These are phyloP conservation scores for Discostella pseudostelligera DNA, from an alignment of 108 stramenopile genomes.

Conservation along the genomic window DNA sequence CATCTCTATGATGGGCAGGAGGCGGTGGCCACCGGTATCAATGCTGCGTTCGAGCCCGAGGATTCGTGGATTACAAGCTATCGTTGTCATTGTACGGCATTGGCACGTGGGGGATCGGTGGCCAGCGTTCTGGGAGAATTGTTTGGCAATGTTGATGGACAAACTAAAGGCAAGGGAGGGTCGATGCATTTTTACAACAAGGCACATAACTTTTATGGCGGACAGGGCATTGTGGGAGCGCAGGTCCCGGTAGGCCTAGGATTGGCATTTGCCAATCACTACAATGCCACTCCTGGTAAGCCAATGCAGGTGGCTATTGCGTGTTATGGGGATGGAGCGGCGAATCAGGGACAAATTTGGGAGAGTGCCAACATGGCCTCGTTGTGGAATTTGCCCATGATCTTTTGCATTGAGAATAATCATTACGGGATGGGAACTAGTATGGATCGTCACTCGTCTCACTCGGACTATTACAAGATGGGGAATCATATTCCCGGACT, in stretches of 20 bases:
- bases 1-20: conserved; percentile 99
- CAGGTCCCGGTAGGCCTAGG: conserved; percentile 99
- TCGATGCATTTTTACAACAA: conserved; percentile 99
- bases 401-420: conserved; percentile 99
- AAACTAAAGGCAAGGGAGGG: conserved; percentile 95
- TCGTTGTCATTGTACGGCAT: conserved; percentile 96
- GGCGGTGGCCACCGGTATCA: conserved; percentile 96
- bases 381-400: conserved; percentile 97
- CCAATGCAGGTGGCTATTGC: conserved; percentile 95
- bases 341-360: conserved; percentile 99
- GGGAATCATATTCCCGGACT: conserved; percentile 98
- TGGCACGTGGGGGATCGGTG: conserved; percentile 91
- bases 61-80: conserved; percentile 98
- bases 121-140: conserved; percentile 88
- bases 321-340: conserved; percentile 99
- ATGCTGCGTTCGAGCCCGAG: conserved; percentile 78
- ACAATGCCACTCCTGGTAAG: conserved; percentile 92
- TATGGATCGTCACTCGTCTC: conserved; percentile 94
- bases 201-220: conserved; percentile 96
- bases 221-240: conserved; percentile 98
- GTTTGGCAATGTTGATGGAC: conserved; percentile 80
- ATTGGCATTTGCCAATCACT: conserved; percentile 97
- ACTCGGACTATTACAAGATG: conserved; percentile 99
- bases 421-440: conserved; percentile 99
- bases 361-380: conserved; percentile 95